Evolutionary conservation across 2,329 filamentous ascomycete genomes (phyloP).

Genomic region (Dothiorella sarmentorum): DNA sequence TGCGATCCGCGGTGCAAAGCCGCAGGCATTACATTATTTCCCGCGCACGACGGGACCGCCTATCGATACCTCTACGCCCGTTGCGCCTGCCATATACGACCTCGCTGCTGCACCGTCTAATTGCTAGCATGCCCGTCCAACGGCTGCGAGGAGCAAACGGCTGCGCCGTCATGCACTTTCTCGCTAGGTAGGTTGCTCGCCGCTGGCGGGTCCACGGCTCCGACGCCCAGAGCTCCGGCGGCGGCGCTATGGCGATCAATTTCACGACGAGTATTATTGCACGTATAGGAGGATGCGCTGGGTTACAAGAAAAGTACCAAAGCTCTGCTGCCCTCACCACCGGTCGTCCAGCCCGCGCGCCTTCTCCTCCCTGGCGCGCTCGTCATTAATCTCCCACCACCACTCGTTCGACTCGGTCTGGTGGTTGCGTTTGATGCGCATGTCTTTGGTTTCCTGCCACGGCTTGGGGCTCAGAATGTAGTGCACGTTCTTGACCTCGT

Average conservation of each 20-base stretch:
- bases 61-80: not conserved
- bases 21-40: slow-evolving; percentile 15
- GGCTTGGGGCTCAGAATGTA: slow-evolving; percentile 62
- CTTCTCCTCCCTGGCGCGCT: slow-evolving; percentile 49
- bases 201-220: too few species aligned
- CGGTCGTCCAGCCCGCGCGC: slow-evolving; percentile 48
- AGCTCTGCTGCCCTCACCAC: slow-evolving; percentile 37
- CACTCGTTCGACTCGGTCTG: slow-evolving; percentile 48
- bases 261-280: slow-evolving; percentile 15
- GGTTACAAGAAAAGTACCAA: slow-evolving; percentile 4
- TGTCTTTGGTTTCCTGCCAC: slow-evolving; percentile 54
- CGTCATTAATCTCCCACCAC: slow-evolving; percentile 55
- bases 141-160: not conserved
- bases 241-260: slow-evolving; percentile 15
- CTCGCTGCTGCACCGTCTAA: too few species aligned
- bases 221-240: too few species aligned
- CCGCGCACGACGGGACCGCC: not conserved
- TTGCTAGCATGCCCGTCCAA: too few species aligned
- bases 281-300: slow-evolving; percentile 14
- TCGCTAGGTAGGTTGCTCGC: too few species aligned
- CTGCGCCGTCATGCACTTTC: not conserved
- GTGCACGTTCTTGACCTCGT: slow-evolving; percentile 60
- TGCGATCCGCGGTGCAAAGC: slow-evolving; percentile 16
- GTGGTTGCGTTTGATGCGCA: slow-evolving; percentile 27
- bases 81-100: slow-evolving; percentile 8